Evolutionary conservation across 192 early-diverging fungal genomes (phyloP), one percentile per base, ranked within the genome.

Genomic region (Backusella australiensis): DNA sequence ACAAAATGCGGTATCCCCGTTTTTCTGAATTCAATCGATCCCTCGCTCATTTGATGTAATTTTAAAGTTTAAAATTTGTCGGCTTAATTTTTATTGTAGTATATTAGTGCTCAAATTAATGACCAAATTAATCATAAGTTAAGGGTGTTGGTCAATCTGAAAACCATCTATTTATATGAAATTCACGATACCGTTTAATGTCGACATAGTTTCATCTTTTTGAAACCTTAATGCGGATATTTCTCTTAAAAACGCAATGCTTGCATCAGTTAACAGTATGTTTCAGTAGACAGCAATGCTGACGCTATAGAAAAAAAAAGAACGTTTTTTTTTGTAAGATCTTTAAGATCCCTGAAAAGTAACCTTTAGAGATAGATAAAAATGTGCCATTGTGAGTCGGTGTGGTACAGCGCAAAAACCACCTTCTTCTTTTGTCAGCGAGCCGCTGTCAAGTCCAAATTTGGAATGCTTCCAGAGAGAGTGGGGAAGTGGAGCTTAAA

Each of bases 371-470:
- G 19, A 39, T 69, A 21, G n/a, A 29, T 21, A 23, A 21, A 23
- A 21, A 56, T 2, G 53, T 56, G 9, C 19, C 68, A 69, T 41
- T 69, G 34, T 36, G 8, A 23, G 56, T 63, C 56, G 56, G 56
- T 29, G 56, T 63, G 23, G 7, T 29, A 63, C 56, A 63, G 56
- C 56, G 56, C 56, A 63, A 29, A 12, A 63, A 2, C 23, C 8
- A 63, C 56, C 12, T 63, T 63, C 56, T 29, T 29, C 26, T 63
- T 63, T 63, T 63, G 56, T 63, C 2, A 63, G 6, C 23, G 56
- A 63, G 23, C 56, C 56, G 56, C 56, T 63, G 56, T 63, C 56
- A 63, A 63, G 56, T 63, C 56, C 56, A 63, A 63, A 63, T 63
- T 63, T 63, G 56, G 56, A 63, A 12, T 14, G 4, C 26, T 9